Conservation (phyloP, 257 asterid genomes). For the Buddleja alternifolia region DNA sequence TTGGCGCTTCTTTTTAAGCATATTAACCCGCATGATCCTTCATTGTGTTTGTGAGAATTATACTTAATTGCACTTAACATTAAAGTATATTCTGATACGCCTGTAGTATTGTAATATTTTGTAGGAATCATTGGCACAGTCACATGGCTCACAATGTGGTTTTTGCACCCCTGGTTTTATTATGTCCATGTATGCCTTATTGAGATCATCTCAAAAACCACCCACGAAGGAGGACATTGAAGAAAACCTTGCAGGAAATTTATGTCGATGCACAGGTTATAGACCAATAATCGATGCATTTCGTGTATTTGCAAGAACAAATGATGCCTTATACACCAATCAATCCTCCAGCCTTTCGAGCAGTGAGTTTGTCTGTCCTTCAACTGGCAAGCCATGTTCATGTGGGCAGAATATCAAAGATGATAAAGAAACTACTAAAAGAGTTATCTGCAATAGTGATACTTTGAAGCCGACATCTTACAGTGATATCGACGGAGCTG, state of each 20-base stretch:
- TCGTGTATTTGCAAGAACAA: conserved; percentile 77
- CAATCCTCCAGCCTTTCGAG: conserved; percentile 43
- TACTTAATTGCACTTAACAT: conserved; percentile 3
- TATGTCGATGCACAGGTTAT: conserved; percentile 98
- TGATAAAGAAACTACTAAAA: conserved; percentile 33
- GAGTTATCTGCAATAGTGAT: conserved; percentile 32
- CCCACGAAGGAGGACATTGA: conserved; percentile 85
- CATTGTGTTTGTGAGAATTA: not conserved
- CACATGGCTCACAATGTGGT: conserved; percentile 98
- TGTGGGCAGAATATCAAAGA: conserved; percentile 52
- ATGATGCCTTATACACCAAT: conserved; percentile 67
- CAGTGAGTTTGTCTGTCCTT: conserved; percentile 79
- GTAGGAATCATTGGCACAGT: conserved; percentile 83
- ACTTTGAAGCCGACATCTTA: conserved; percentile 57
- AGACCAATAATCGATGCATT: conserved; percentile 96
- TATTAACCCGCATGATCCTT: conserved; percentile 1
- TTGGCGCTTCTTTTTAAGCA: not conserved
- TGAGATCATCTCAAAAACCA: conserved; percentile 69
- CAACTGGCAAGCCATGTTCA: conserved; percentile 95
- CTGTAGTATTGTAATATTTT: conserved; percentile 29
- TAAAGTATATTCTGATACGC: conserved; percentile 23
- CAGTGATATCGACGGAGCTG: conserved; percentile 71
- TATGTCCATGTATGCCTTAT: conserved; percentile 93
- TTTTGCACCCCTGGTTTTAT: conserved; percentile 98
- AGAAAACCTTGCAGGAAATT: conserved; percentile 94